Evolutionary conservation across 257 asterid species (phyloP).

Genomic region (Verbena officinalis): DNA sequence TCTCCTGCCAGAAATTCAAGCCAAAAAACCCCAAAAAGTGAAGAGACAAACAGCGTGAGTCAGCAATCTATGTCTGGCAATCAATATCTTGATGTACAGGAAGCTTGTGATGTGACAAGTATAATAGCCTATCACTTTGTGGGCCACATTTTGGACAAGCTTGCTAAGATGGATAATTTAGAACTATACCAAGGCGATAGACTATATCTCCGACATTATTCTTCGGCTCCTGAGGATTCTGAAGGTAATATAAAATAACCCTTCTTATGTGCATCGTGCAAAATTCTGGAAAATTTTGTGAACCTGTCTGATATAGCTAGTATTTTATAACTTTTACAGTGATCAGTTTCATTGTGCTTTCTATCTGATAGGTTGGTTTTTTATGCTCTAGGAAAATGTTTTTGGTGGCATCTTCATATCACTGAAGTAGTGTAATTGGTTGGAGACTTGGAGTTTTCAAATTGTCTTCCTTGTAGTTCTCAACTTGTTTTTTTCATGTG

Average conservation of each 20-base stretch:
- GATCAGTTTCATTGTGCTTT: background rate
- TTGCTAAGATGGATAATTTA: conserved; percentile 49
- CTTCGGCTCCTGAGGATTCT: conserved; percentile 36
- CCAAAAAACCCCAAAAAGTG: conserved; percentile 26
- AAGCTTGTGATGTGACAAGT: conserved; percentile 80
- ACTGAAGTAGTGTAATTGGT: background rate
- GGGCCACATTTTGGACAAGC: conserved; percentile 56
- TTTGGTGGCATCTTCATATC: background rate
- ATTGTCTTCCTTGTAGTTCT: background rate
- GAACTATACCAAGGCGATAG: conserved; percentile 40
- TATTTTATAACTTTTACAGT: background rate
- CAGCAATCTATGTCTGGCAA: conserved; percentile 39
- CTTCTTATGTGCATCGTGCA: conserved; percentile 17
- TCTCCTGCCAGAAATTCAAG: conserved; percentile 26
- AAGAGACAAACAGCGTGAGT: conserved; percentile 27
- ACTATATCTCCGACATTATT: conserved; percentile 51
- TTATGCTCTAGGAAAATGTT: background rate
- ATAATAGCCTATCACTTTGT: conserved; percentile 58
- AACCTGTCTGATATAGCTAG: background rate
- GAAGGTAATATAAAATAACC: conserved; percentile 44
- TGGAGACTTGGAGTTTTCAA: background rate
- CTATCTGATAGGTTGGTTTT: background rate
- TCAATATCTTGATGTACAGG: conserved; percentile 73
- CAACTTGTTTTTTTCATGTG: background rate
- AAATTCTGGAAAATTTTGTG: background rate